Evolutionary conservation across 495 filamentous ascomycete species (phyloP), one percentile per base, ranked within the genome.

Genomic region (Usnea hakonensis): DNA sequence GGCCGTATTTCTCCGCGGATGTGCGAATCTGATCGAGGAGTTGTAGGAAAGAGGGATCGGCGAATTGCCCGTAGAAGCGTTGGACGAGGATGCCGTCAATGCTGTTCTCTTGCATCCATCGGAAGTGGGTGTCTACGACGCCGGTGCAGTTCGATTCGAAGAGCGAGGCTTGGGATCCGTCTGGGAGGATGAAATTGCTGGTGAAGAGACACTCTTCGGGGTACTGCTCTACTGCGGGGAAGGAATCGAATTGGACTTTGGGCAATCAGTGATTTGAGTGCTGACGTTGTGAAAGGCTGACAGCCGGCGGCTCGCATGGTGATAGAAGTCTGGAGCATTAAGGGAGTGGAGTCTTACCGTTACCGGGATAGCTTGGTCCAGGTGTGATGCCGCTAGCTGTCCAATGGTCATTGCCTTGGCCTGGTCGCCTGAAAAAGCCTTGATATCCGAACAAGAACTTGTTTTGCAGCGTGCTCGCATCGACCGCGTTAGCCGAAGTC

Each of bases 61-160:
- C 66, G 33, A 73, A 66, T 38, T 73, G 68, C 0, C 67, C 67
- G 35, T 68, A 71, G 46, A 73, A 72, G 11, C 71, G 65, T 38
- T 73, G 71, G 17, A 72, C 23, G 44, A 73, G 67, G 36, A 70
- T 69, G 3, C 70, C 70, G 53, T 69, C 71, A 11, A 72, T 72
- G n/a, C 69, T 69, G 43, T 69, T 57, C 19, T 73, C 65, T 36
- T 62, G 63, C 69, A 73, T 72, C 66, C 70, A 69, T 50, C 68
- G 64, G 41, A 72, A 72, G 48, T 73, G 71, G 14, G 71, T 61
- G 56, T 73, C 70, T 1, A 71, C 70, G 7, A 73, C 64, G 1
- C 70, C 68, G n/a, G 71, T 66, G 56, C 71, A 73, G 33, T 72
- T 68, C 35, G 70, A 71, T 44, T 68, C 71, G 59, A 71, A 73